phyloP scores from a whole-genome alignment of 352 stramenopile genomes.

The Phytopythium ostracodes region DNA sequence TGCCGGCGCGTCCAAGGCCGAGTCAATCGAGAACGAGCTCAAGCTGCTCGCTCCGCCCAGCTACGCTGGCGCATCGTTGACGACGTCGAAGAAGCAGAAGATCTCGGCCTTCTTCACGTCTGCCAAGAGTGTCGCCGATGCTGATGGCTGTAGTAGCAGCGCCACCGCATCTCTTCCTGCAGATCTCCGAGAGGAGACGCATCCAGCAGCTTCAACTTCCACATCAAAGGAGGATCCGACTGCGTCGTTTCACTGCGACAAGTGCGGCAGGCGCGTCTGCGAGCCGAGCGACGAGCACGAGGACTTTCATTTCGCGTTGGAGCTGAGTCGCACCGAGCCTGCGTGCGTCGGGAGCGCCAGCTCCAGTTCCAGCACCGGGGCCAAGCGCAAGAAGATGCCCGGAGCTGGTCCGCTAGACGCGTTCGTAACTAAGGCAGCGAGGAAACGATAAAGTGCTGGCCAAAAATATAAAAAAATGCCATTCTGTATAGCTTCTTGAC shows the following conservation, averaged over 20 bases:
- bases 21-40: not conserved
- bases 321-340: conserved; percentile 28
- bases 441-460: not conserved
- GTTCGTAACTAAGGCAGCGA: conserved; percentile 20
- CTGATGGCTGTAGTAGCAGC: not conserved
- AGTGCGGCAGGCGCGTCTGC: conserved; percentile 28
- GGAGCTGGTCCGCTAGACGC: conserved; percentile 45
- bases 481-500: too few relatives aligned
- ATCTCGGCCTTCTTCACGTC: conserved; percentile 56
- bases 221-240: not conserved
- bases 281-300: conserved; percentile 40
- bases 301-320: conserved; percentile 57
- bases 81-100: conserved; percentile 31
- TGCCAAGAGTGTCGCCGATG: not conserved
- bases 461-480: too few relatives aligned
- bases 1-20: conserved; percentile 7
- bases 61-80: too few relatives aligned
- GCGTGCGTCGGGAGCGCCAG: conserved; percentile 8
- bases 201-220: conserved; percentile 16
- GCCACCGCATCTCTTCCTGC: too few relatives aligned
- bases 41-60: conserved; percentile 1
- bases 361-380: not conserved
- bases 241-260: conserved; percentile 26
- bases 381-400: conserved; percentile 3
- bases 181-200: not conserved